Base-by-base conservation (phyloP, 345 rosid species). In the Gossypium australe region DNA sequence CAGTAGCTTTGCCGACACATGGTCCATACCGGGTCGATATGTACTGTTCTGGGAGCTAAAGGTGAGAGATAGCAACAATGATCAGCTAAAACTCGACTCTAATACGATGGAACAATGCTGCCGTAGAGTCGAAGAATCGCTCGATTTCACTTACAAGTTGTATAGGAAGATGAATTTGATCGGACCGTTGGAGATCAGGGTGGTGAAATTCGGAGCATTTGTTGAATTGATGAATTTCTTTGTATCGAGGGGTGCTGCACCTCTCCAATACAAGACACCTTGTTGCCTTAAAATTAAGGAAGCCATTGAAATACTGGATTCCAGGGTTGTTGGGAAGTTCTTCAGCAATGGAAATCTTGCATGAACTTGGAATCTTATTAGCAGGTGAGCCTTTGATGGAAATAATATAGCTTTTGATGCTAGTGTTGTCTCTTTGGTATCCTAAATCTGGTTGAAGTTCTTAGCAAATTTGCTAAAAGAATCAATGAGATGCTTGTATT, bases 261-360 rank as follows among this genome's bases (percentile, higher is more conserved):
- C 87, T 41, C 83, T 76, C 70, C 93, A 89, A 59, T 89, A 87
- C 82, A 89, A 89, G 79, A 83, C 89, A 12, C 89, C 93, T 5
- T 81, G 89, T 55, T 87, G 90, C 82, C 83, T 89, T 67, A 81
- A 82, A 53, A 81, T 85, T 2, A 74, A 76, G 67, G 80, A 75
- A 48, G 84, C 87, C 9, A 62, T 84, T 9, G 67, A 79, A 53
- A 67, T 87, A 49, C 73, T 89, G 78, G 78, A 87, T 64, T 78
- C 84, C 2, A 80, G 82, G 52, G 89, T 87, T 7, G 68, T 83
- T 27, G 84, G 78, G 51, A 84, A 73, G 48, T 85, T 82, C 75
- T 82, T 74, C 82, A 87, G 89, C 86, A 43, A 3, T 17, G 18
- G 58, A 5, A 20, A 8, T 55, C 11, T n/a, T 55, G n/a, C 7